phyloP scores from a whole-genome alignment of 352 stramenopile genomes.

The Elongisporangium undulatum region DNA sequence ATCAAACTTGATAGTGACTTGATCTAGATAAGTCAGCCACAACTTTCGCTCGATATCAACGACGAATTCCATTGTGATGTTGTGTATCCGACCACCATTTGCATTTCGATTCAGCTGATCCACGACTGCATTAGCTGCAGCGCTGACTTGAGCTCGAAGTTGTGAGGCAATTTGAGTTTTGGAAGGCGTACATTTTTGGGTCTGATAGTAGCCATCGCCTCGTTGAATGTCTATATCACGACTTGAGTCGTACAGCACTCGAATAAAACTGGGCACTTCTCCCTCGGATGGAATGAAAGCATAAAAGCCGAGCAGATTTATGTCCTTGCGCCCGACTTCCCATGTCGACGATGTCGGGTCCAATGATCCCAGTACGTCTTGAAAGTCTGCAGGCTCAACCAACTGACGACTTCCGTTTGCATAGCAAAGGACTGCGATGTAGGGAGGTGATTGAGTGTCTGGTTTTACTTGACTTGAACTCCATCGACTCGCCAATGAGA shows the following conservation, averaged over 20 bases:
- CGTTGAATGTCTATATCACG: slow-evolving; percentile 16
- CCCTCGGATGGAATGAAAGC: slow-evolving; percentile 12
- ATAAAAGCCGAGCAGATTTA: slow-evolving; percentile 12
- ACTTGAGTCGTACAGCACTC: slow-evolving; percentile 11
- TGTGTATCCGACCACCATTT: slow-evolving; percentile 10
- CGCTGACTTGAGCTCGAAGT: slow-evolving; percentile 23
- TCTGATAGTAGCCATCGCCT: slow-evolving; percentile 11
- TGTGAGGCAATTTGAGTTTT: slow-evolving; percentile 3
- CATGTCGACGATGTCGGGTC: slow-evolving; percentile 9
- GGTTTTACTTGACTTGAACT: not conserved
- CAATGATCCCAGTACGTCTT: slow-evolving; percentile 8
- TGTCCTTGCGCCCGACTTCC: slow-evolving; percentile 1
- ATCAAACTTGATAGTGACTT: slow-evolving; percentile 6
- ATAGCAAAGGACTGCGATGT: slow-evolving; percentile 13
- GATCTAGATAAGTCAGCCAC: slow-evolving; percentile 34
- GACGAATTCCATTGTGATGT: slow-evolving; percentile 29
- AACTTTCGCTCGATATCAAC: slow-evolving; percentile 21
- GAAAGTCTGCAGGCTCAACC: slow-evolving; percentile 12
- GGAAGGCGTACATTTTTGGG: not conserved
- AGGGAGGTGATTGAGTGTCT: not conserved
- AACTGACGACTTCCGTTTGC: slow-evolving; percentile 17
- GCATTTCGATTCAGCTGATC: slow-evolving; percentile 15
- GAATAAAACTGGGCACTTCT: slow-evolving; percentile 13
- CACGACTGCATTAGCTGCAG: slow-evolving; percentile 13
- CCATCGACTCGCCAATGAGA: slow-evolving; percentile 22